Evolutionary conservation across 176 grass and related monocot genomes (phyloP).

Genomic region (Microstegium vimineum): DNA sequence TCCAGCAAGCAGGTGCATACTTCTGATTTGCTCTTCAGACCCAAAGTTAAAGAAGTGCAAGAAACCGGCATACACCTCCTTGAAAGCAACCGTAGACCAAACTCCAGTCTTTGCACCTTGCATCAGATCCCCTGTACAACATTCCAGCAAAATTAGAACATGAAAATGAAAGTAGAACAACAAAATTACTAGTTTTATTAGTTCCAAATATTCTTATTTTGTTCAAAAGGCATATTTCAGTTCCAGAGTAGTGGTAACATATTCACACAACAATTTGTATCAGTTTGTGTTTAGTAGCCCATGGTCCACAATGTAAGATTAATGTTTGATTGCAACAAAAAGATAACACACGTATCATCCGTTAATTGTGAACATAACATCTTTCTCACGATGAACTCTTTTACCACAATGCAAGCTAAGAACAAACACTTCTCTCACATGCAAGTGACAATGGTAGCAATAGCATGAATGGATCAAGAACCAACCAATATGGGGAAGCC

Average conservation of each 20-base stretch:
- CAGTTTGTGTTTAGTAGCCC: not conserved
- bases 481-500: constrained; percentile 33
- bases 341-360: not conserved
- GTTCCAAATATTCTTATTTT: not conserved
- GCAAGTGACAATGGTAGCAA: not conserved
- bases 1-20: constrained; percentile 30
- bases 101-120: constrained; percentile 37
- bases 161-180: not conserved
- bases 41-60: constrained; percentile 32
- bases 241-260: not conserved
- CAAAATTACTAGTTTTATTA: not conserved
- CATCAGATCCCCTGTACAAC: constrained; percentile 37
- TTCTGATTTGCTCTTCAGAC: constrained; percentile 32
- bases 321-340: not conserved
- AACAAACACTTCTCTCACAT: not conserved
- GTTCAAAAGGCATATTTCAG: not conserved
- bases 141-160: constrained; percentile 8
- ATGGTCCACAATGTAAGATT: not conserved
- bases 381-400: not conserved
- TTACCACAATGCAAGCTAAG: constrained; percentile 3
- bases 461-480: constrained; percentile 18
- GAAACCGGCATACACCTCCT: constrained; percentile 28
- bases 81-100: constrained; percentile 43
- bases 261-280: not conserved
- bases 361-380: not conserved